Evolutionary conservation across 768 basidiomycete genomes (phyloP), one percentile per base, ranked within the genome.

Genomic region (Mycena metata): DNA sequence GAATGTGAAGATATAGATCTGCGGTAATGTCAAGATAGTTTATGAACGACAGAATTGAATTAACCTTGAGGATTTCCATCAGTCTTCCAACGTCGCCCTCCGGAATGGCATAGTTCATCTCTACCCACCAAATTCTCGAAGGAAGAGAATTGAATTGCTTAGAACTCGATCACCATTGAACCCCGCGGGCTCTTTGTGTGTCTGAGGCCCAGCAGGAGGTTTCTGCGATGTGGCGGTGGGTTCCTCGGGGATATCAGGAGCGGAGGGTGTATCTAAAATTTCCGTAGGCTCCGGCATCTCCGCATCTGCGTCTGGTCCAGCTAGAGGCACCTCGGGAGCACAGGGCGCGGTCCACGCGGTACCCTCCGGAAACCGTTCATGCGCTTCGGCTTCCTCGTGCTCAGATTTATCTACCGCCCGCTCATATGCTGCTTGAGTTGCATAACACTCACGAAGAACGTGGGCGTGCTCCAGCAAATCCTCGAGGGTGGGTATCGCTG

Each of bases 11-110:
- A n/a, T n/a, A n/a, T n/a, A n/a, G n/a, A n/a, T n/a, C n/a, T n/a
- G n/a, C n/a, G n/a, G n/a, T n/a, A n/a, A n/a, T n/a, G n/a, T n/a
- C n/a, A n/a, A n/a, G n/a, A n/a, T n/a, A n/a, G n/a, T n/a, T n/a
- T n/a, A n/a, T n/a, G 72, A 72, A 10, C 69, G 67, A 41, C 76
- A 75, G 41, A 74, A 72, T 24, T 50, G 50, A 57, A 74, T n/a
- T n/a, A n/a, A 78, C 78, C 76, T 78, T 79, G 24, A 79, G 49
- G 16, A 72, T 69, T 50, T 79, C 75, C 23, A 72, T 74, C 0
- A 75, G 69, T 9, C 75, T 69, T 1, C 79, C 78, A 39, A 75
- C 71, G 67, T 79, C 75, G 9, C 79, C 79, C 41, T 78, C 74
- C 67, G 45, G n/a, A n/a, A n/a, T n/a, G n/a, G n/a, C n/a, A n/a